Conservation (phyloP, 768 basidiomycete genomes). For the Russula lepida region DNA sequence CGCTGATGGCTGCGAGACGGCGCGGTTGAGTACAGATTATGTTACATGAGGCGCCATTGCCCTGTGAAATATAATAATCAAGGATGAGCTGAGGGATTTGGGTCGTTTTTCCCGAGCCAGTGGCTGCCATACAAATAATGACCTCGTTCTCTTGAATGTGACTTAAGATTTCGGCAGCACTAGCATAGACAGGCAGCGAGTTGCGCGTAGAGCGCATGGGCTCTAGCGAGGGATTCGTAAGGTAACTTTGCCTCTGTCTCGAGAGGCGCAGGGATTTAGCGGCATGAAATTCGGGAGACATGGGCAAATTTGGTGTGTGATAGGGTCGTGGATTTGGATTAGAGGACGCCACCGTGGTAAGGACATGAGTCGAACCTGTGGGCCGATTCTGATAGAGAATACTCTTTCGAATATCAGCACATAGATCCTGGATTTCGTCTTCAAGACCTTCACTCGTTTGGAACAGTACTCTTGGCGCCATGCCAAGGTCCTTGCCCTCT, state of each 20-base stretch:
- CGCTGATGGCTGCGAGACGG: conserved; percentile 83
- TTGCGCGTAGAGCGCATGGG: conserved; percentile 60
- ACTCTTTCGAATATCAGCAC: conserved; percentile 54
- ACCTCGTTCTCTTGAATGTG: conserved; percentile 74
- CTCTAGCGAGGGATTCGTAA: conserved; percentile 48
- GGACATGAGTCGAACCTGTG: conserved; percentile 9
- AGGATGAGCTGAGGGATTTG: conserved; percentile 91
- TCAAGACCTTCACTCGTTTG: conserved; percentile 54
- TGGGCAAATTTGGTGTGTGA: conserved; percentile 22
- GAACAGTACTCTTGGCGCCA: conserved; percentile 64
- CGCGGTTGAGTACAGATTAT: conserved; percentile 91
- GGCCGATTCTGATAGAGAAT: conserved; percentile 61
- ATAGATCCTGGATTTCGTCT: conserved; percentile 64
- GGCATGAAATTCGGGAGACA: conserved; percentile 27
- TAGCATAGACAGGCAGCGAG: conserved; percentile 66
- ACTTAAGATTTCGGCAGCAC: conserved; percentile 54
- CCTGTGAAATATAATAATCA: conserved; percentile 69
- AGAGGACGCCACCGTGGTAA: conserved; percentile 1
- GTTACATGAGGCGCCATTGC: conserved; percentile 80
- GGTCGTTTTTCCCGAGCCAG: conserved; percentile 91
- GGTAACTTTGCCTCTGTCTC: conserved; percentile 48
- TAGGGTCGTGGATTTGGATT: conserved; percentile 19
- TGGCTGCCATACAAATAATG: conserved; percentile 81
- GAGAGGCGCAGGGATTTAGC: conserved; percentile 53
- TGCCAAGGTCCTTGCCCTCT: conserved; percentile 58